These are phyloP conservation scores for Colletotrichum aenigma DNA, from an alignment of 2,329 filamentous ascomycete genomes.

Conservation along the genomic window DNA sequence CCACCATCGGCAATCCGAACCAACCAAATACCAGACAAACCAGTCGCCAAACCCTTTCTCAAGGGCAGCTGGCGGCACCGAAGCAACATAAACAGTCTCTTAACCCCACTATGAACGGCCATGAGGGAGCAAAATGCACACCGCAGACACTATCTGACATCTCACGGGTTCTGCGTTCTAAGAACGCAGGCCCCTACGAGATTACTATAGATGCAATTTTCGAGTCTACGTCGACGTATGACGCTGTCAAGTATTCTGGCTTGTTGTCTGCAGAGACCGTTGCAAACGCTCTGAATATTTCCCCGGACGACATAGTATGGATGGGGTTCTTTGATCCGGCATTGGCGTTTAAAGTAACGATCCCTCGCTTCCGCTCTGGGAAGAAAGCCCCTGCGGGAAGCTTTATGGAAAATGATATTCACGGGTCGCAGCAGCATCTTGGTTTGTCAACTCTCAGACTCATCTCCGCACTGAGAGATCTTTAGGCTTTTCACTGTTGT, in stretches of 20 bases:
- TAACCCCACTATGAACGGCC: fast-evolving
- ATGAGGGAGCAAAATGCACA: background rate
- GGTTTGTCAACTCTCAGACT: background rate
- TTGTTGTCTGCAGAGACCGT: conserved; percentile 39
- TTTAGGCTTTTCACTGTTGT: too few species aligned
- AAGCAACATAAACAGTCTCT: background rate
- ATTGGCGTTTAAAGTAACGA: conserved; percentile 50
- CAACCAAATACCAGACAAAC: fast-evolving
- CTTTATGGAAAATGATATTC: conserved; percentile 9
- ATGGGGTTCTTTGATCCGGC: conserved; percentile 49
- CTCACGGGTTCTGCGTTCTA: background rate
- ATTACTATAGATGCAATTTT: conserved; percentile 49
- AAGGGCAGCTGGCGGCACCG: fast-evolving
- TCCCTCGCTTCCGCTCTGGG: conserved; percentile 23
- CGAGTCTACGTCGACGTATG: conserved; percentile 33
- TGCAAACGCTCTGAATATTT: conserved; percentile 30
- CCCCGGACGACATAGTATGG: conserved; percentile 35
- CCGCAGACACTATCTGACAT: background rate
- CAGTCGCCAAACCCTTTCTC: background rate
- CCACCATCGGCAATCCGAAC: background rate
- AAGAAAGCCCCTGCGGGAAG: background rate
- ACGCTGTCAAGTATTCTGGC: conserved; percentile 36
- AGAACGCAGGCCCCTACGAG: background rate
- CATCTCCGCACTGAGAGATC: too few species aligned
- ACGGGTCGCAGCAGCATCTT: conserved; percentile 11